These are phyloP conservation scores for Coniochaeta sp. DNA, from an alignment of 2,329 filamentous ascomycete species.

Conservation along the genomic window DNA sequence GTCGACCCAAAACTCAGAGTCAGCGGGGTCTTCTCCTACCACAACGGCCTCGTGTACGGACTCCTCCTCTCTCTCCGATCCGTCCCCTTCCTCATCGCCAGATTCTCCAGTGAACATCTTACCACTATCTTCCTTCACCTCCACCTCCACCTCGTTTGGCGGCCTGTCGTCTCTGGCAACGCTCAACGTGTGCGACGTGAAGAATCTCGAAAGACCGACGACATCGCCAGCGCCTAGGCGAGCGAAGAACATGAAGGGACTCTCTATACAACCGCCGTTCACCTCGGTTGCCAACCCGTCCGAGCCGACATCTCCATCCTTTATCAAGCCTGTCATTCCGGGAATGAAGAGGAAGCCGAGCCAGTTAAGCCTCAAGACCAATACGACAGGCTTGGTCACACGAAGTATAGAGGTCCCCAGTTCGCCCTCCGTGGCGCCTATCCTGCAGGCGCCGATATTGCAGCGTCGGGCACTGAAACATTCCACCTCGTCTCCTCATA, in stretches of 20 bases:
- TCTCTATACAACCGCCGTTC: constrained; percentile 65
- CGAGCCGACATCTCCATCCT: constrained; percentile 65
- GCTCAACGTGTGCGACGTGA: constrained; percentile 35
- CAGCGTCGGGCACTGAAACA: constrained; percentile 58
- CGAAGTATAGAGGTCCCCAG: constrained; percentile 45
- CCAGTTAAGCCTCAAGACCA: constrained; percentile 69
- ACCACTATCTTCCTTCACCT: constrained; percentile 61
- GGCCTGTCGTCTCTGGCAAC: constrained; percentile 36
- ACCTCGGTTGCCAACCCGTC: constrained; percentile 42
- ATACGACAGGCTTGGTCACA: constrained; percentile 48
- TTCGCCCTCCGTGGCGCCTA: constrained; percentile 37
- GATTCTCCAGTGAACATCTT: constrained; percentile 76
- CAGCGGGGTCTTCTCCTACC: constrained; percentile 89
- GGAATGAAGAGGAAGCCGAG: constrained; percentile 67
- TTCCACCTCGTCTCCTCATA: constrained; percentile 60
- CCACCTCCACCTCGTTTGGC: constrained; percentile 51
- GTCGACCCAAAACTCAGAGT: constrained; percentile 73
- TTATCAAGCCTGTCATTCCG: constrained; percentile 73
- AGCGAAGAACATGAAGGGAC: constrained; percentile 75
- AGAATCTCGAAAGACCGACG: constrained; percentile 47
- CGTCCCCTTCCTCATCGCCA: constrained; percentile 85
- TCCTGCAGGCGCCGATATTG: constrained; percentile 39
- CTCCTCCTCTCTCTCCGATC: constrained; percentile 81
- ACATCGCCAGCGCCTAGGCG: constrained; percentile 59
- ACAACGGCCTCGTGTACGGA: constrained; percentile 90